Evolutionary conservation across 371 early-diverging fungal species (phyloP).

Genomic region (Zychaea mexicana): DNA sequence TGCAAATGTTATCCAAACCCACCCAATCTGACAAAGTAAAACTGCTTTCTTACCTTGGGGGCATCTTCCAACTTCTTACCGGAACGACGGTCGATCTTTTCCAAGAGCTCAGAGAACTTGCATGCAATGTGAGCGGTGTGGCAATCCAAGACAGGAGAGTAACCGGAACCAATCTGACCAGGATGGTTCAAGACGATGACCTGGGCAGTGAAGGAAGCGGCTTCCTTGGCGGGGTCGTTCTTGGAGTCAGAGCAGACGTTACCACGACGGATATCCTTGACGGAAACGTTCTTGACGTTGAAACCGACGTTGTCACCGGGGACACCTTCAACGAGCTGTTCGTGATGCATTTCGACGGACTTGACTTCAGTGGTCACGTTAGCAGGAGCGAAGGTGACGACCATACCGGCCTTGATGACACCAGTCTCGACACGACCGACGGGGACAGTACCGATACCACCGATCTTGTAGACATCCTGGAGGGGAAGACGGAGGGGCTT

Average conservation of each 20-base stretch:
- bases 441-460: conserved; percentile 96
- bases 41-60: conserved; percentile 11
- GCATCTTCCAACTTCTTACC: conserved; percentile 18
- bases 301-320: conserved; percentile 99
- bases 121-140: conserved; percentile 97
- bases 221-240: conserved; percentile 96
- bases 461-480: conserved; percentile 96
- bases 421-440: conserved; percentile 98
- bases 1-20: neutral
- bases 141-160: conserved; percentile 94
- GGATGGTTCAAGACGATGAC: conserved; percentile 97
- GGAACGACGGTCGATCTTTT: conserved; percentile 96
- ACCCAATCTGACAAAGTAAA: neutral
- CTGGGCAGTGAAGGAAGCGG: conserved; percentile 91
- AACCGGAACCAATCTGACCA: conserved; percentile 87
- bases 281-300: conserved; percentile 97
- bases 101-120: conserved; percentile 87
- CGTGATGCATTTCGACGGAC: conserved; percentile 99
- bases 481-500: conserved; percentile 97
- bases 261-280: conserved; percentile 97
- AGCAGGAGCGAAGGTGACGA: conserved; percentile 90
- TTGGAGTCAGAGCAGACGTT: conserved; percentile 96
- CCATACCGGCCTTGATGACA: conserved; percentile 91
- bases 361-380: conserved; percentile 94
- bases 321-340: conserved; percentile 86